Conservation (phyloP, 75 land plant species). For the Isoetes taiwanensis region DNA sequence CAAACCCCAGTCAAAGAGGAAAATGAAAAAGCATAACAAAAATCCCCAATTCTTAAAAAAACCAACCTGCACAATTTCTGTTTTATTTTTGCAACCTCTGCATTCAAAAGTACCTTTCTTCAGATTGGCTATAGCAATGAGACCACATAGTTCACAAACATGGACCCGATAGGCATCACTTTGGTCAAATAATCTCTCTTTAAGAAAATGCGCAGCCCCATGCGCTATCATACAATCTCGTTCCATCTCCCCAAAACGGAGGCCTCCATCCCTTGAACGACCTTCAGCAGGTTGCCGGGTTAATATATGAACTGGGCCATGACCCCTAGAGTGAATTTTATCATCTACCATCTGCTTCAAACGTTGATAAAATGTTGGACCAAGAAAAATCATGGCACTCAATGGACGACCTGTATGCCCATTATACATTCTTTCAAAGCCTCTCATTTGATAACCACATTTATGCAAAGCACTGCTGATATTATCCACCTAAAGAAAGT, state of each 20-base stretch:
- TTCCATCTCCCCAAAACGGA: constrained; percentile 5
- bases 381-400: constrained; percentile 4
- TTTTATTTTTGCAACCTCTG: background rate
- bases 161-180: constrained; percentile 6
- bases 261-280: constrained; percentile 6
- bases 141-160: background rate
- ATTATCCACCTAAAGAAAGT: background rate
- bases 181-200: constrained; percentile 5
- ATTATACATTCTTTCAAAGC: constrained; percentile 7
- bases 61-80: constrained; percentile 4
- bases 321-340: constrained; percentile 4
- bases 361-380: constrained; percentile 2
- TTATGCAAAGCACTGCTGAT: background rate
- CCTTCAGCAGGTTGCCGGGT: constrained; percentile 5
- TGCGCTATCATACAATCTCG: constrained; percentile 3
- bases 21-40: no score
- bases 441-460: background rate
- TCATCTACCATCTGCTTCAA: constrained; percentile 6
- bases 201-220: constrained; percentile 6
- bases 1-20: no score
- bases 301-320: constrained; percentile 2
- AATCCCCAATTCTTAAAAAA: background rate
- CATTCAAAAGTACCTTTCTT: constrained; percentile 1
- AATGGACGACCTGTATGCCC: background rate
- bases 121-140: constrained; percentile 2